Evolutionary conservation across 257 asterid genomes (phyloP).

Genomic region (Vinca minor): DNA sequence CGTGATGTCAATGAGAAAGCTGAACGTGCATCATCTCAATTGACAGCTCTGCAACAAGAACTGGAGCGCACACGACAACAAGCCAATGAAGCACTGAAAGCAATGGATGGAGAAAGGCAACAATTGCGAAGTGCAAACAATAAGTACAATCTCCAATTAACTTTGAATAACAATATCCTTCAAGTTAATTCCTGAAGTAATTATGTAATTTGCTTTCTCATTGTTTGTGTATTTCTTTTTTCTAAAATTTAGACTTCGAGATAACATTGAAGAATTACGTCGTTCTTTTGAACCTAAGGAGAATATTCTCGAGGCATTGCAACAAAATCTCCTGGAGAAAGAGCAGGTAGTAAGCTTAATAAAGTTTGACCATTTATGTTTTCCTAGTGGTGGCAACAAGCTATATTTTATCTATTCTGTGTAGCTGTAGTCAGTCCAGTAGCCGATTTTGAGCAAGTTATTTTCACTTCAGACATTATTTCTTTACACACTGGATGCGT

Average conservation of each 20-base stretch:
- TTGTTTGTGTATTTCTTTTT: conserved; percentile 19
- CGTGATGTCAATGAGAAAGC: conserved; percentile 77
- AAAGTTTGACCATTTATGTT: not conserved
- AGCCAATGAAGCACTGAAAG: conserved; percentile 87
- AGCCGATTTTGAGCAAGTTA: too few species aligned
- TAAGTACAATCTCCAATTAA: conserved; percentile 42
- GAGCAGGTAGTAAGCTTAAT: conserved; percentile 52
- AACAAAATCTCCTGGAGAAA: conserved; percentile 71
- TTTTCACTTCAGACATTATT: too few species aligned
- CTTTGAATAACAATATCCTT: too few species aligned
- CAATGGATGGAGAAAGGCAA: conserved; percentile 87
- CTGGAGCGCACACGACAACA: conserved; percentile 85
- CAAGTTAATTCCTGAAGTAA: too few species aligned
- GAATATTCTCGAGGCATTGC: conserved; percentile 71
- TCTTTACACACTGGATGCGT: too few species aligned
- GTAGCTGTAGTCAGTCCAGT: not conserved
- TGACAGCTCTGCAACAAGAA: conserved; percentile 72
- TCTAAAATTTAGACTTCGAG: conserved; percentile 85
- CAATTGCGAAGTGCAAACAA: conserved; percentile 85
- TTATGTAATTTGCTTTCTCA: conserved; percentile 11
- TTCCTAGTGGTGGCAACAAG: not conserved
- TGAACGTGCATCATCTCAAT: conserved; percentile 65
- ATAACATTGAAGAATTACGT: conserved; percentile 78
- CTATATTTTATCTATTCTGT: not conserved
- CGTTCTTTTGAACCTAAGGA: conserved; percentile 76